A percentile compares a stretch with the other conserved stretches of the same genome.
Evolutionary conservation across 1,284 basidiomycete genomes (phyloP).

Genomic region (Cryptococcus depauperatus): DNA sequence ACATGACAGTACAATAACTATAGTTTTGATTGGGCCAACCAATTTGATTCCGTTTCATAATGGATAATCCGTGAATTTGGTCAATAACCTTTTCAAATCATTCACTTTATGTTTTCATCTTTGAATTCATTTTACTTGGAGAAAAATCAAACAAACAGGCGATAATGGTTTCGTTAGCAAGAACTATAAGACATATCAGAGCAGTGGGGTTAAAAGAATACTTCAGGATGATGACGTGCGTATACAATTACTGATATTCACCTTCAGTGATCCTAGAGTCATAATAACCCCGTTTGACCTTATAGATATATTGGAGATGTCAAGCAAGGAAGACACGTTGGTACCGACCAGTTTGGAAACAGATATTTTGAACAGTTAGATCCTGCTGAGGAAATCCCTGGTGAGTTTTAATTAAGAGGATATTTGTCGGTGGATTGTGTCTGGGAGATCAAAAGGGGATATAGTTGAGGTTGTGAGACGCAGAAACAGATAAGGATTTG

Average conservation of each 20-base stretch:
- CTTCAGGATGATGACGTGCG: slow-evolving; percentile 58
- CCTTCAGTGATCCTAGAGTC: too few species aligned
- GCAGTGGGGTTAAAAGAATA: slow-evolving; percentile 69
- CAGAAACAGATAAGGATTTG: not conserved
- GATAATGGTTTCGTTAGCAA: slow-evolving; percentile 63
- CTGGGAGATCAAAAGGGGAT: not conserved
- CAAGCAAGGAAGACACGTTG: slow-evolving; percentile 69
- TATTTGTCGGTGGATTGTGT: not conserved
- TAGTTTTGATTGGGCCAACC: too few species aligned
- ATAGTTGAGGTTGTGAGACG: not conserved
- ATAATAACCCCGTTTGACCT: slow-evolving; percentile 4
- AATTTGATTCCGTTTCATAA: too few species aligned
- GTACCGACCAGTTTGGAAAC: slow-evolving; percentile 86
- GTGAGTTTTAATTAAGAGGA: slow-evolving; percentile 45
- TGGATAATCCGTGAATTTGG: too few species aligned
- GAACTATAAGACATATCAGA: slow-evolving; percentile 66
- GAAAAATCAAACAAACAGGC: too few species aligned
- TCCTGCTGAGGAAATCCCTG: slow-evolving; percentile 73
- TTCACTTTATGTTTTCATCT: too few species aligned
- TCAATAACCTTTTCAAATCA: too few species aligned
- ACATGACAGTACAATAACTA: too few species aligned
- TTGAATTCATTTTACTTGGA: too few species aligned
- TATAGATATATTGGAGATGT: slow-evolving; percentile 80
- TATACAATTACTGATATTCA: slow-evolving; percentile 6
- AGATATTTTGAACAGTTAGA: slow-evolving; percentile 84